phyloP scores from a whole-genome alignment of 768 basidiomycete species.

The Agaricus subrufescens region DNA sequence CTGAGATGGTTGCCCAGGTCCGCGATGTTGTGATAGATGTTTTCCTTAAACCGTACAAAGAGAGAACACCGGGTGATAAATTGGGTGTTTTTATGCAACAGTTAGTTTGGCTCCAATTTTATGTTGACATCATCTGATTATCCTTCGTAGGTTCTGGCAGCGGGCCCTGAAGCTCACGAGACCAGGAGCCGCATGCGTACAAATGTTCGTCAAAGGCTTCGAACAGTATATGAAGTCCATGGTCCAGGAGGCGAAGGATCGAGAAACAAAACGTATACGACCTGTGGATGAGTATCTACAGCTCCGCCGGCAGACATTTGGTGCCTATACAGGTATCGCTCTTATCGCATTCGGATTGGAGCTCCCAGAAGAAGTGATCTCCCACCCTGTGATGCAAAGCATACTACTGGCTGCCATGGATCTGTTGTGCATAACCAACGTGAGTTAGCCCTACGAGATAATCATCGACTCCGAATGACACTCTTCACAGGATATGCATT shows the following conservation, averaged over 20 bases:
- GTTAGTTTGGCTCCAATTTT: not conserved
- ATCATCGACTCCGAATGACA: not conserved
- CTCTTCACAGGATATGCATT: conserved; percentile 16
- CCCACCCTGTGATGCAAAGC: conserved; percentile 14
- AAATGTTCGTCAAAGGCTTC: conserved; percentile 15
- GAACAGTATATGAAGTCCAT: conserved; percentile 15
- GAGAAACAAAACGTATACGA: conserved; percentile 8
- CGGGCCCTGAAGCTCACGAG: conserved; percentile 10
- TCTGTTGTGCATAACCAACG: conserved; percentile 15
- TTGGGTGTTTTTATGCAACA: conserved; percentile 4
- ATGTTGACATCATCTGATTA: not conserved
- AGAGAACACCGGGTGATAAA: conserved; percentile 16
- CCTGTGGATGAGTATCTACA: conserved; percentile 14
- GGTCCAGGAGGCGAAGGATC: conserved; percentile 15
- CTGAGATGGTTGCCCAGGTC: conserved; percentile 10
- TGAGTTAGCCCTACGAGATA: not conserved
- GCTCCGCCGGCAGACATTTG: conserved; percentile 15
- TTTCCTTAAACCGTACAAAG: conserved; percentile 16
- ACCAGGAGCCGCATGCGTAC: conserved; percentile 7
- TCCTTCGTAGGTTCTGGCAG: conserved; percentile 13
- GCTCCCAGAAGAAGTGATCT: conserved; percentile 18
- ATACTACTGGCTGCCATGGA: conserved; percentile 14
- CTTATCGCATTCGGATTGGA: conserved; percentile 17
- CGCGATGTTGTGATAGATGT: conserved; percentile 18
- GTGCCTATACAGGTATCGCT: conserved; percentile 13